These are phyloP conservation scores for Biancaea sappan DNA, from an alignment of 306 rosid genomes.

Conservation along the genomic window DNA sequence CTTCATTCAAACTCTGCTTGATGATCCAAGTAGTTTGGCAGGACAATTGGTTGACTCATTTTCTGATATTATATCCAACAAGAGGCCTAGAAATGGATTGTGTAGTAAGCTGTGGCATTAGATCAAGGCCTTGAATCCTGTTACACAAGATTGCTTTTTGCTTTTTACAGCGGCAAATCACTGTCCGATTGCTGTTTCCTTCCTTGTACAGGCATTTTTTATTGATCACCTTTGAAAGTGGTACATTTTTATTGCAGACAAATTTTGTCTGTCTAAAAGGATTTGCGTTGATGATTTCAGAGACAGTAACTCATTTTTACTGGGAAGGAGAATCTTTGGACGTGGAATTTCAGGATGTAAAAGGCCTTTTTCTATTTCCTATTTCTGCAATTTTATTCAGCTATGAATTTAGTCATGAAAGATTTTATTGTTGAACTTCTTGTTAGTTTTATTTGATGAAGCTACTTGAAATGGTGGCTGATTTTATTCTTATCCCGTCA, in stretches of 20 bases:
- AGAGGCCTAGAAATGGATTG: constrained; percentile 80
- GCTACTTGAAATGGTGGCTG: neutral
- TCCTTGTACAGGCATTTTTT: constrained; percentile 81
- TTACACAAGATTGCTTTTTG: constrained; percentile 40
- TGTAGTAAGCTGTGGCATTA: constrained; percentile 63
- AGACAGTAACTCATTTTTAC: constrained; percentile 52
- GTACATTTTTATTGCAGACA: constrained; percentile 58
- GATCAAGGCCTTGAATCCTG: constrained; percentile 37
- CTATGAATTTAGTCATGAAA: constrained; percentile 44
- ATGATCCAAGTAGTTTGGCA: constrained; percentile 96
- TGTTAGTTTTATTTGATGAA: neutral
- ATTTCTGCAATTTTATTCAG: constrained; percentile 45
- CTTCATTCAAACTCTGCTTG: constrained; percentile 88
- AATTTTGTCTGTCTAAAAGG: constrained; percentile 48
- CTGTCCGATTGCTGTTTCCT: constrained; percentile 61
- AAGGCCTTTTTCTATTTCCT: constrained; percentile 44
- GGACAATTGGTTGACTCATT: constrained; percentile 97
- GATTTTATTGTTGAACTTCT: neutral
- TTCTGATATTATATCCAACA: constrained; percentile 83
- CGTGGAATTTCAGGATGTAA: constrained; percentile 48
- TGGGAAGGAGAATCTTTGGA: constrained; percentile 47
- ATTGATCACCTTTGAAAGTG: constrained; percentile 53
- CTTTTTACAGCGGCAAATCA: constrained; percentile 36
- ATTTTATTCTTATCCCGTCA: neutral
- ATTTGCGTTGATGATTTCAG: constrained; percentile 53